Evolutionary conservation across 2,329 filamentous ascomycete genomes (phyloP).

Genomic region (Penicillium vulpinum): DNA sequence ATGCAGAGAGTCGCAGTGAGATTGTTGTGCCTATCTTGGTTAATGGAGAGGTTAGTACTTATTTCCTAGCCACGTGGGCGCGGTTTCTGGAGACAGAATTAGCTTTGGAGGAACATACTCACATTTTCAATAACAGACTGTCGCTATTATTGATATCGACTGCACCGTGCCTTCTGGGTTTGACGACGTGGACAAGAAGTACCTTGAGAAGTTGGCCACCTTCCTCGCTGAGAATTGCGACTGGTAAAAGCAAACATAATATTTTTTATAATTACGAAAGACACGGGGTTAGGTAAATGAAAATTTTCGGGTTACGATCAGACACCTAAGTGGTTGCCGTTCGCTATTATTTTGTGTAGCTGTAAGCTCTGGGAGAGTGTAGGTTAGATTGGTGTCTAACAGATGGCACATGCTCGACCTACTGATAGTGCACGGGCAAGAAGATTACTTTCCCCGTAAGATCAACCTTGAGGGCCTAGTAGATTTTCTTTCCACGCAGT

Average conservation of each 20-base stretch:
- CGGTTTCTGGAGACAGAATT: not conserved
- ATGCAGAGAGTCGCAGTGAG: constrained; percentile 51
- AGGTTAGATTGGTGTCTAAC: too few species aligned
- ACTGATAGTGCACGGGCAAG: too few species aligned
- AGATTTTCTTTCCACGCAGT: too few species aligned
- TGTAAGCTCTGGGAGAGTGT: too few species aligned
- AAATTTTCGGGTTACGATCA: not conserved
- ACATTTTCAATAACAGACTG: constrained; percentile 35
- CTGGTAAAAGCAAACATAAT: constrained; percentile 28
- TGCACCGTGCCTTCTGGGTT: constrained; percentile 47
- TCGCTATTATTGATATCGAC: constrained; percentile 52
- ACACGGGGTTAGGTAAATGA: not conserved
- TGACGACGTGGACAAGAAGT: constrained; percentile 46
- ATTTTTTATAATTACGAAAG: not conserved
- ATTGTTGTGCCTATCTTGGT: constrained; percentile 51
- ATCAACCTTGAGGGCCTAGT: too few species aligned
- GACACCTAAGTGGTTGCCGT: not conserved
- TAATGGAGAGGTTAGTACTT: constrained; percentile 39
- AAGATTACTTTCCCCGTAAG: too few species aligned
- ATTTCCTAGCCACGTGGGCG: not conserved
- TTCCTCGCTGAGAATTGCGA: constrained; percentile 46
- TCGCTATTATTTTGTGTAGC: too few species aligned
- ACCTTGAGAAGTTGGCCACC: constrained; percentile 44
- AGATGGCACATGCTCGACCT: too few species aligned
- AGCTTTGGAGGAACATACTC: not conserved